Evolutionary conservation across 1,284 basidiomycete species (phyloP).

Genomic region (Ganoderma multipileum): DNA sequence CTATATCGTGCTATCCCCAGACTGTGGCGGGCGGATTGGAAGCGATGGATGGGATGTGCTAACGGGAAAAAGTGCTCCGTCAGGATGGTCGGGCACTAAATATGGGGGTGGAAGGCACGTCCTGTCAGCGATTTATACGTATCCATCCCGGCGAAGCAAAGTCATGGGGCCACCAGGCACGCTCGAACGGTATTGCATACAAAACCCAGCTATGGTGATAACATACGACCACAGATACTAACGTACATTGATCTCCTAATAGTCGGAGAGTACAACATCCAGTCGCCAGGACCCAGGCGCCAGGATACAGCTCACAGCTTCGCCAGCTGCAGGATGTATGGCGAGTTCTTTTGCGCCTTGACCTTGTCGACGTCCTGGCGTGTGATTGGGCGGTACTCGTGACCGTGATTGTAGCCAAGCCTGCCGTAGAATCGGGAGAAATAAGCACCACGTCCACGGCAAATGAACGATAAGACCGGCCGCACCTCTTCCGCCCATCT

Average conservation of each 20-base stretch:
- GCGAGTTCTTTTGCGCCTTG: constrained; percentile 62
- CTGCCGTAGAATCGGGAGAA: constrained; percentile 44
- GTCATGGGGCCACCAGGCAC: background rate
- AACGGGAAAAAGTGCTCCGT: background rate
- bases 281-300: background rate
- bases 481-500: constrained; percentile 72
- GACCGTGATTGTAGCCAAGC: constrained; percentile 82
- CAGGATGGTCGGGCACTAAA: background rate
- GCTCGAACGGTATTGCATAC: background rate
- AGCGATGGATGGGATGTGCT: background rate
- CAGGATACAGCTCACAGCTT: constrained; percentile 28
- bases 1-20: background rate
- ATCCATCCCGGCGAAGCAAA: background rate
- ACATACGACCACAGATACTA: background rate
- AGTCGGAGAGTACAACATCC: background rate
- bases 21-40: background rate
- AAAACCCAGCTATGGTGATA: background rate
- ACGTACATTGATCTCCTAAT: background rate
- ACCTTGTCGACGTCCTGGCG: constrained; percentile 74
- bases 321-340: constrained; percentile 36
- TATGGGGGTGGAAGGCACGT: background rate
- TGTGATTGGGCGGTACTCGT: constrained; percentile 68
- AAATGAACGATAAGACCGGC: background rate
- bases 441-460: background rate
- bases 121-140: background rate